phyloP scores from a whole-genome alignment of 169 alveolate species.

The Eimeria maxima region DNA sequence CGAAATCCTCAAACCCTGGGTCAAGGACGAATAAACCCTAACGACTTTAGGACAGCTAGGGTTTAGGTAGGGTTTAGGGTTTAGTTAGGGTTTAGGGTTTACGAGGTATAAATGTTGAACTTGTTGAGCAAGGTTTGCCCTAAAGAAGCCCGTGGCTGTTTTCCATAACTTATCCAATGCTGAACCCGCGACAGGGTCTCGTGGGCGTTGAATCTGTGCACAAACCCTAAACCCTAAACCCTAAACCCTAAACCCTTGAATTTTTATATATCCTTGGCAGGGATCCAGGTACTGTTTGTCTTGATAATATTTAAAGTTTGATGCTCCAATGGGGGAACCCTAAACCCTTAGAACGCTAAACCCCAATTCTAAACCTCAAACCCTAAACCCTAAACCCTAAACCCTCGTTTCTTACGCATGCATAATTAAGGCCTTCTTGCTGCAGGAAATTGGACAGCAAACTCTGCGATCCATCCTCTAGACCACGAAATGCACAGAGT shows the following conservation, averaged over 20 bases:
- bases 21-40: background rate
- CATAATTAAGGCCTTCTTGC: background rate
- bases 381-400: slow-evolving; percentile 3
- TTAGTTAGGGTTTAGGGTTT: slow-evolving; percentile 45
- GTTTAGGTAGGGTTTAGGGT: slow-evolving; percentile 20
- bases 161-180: background rate
- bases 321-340: background rate
- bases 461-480: background rate
- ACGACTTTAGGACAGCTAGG: background rate
- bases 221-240: slow-evolving; percentile 48
- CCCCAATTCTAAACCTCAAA: background rate
- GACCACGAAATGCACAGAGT: background rate
- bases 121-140: slow-evolving; percentile 11
- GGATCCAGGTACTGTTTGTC: background rate
- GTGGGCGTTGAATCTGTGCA: background rate
- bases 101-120: slow-evolving; percentile 18
- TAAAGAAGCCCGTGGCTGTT: background rate
- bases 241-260: slow-evolving; percentile 47
- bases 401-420: background rate
- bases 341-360: background rate
- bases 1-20: background rate
- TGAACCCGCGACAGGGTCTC: slow-evolving; percentile 38
- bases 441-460: slow-evolving; percentile 13
- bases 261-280: background rate
- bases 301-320: background rate